Conservation (phyloP, 2,329 filamentous ascomycete species). For the Dactylellina leptospora region DNA sequence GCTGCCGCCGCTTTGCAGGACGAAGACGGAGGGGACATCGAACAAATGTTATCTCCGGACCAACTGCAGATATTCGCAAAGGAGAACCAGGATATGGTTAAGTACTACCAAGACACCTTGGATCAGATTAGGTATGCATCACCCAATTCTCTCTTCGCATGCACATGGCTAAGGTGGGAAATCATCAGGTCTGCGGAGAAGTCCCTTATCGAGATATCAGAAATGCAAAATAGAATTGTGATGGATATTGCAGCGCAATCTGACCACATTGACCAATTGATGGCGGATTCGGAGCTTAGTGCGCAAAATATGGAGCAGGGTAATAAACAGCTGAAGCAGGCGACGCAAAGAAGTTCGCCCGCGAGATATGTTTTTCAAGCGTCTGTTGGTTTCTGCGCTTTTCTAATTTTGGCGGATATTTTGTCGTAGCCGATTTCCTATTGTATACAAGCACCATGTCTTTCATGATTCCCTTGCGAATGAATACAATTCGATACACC, state of each 20-base stretch:
- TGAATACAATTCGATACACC: constrained; percentile 16
- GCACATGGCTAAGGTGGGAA: no score
- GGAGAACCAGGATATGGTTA: constrained; percentile 91
- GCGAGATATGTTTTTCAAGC: constrained; percentile 82
- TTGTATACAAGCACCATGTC: neutral
- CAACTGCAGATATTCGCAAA: constrained; percentile 92
- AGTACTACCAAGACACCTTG: constrained; percentile 91
- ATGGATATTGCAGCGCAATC: constrained; percentile 85
- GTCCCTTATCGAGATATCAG: constrained; percentile 89
- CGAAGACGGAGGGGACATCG: constrained; percentile 56
- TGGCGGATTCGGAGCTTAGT: constrained; percentile 81
- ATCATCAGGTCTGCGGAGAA: constrained; percentile 78
- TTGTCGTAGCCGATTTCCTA: constrained; percentile 67
- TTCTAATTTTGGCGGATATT: constrained; percentile 80
- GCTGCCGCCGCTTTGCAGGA: constrained; percentile 56
- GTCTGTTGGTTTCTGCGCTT: constrained; percentile 77
- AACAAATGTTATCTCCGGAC: constrained; percentile 75
- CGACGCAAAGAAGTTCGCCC: constrained; percentile 74
- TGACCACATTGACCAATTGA: constrained; percentile 86
- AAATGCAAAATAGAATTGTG: constrained; percentile 87
- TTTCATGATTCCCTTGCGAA: neutral
- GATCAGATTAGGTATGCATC: constrained; percentile 81
- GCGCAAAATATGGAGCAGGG: constrained; percentile 86
- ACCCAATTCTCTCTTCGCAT: no score
- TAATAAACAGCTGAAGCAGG: constrained; percentile 89